These are phyloP conservation scores for Penicillium daleae DNA, from an alignment of 495 filamentous ascomycete species.

Conservation along the genomic window DNA sequence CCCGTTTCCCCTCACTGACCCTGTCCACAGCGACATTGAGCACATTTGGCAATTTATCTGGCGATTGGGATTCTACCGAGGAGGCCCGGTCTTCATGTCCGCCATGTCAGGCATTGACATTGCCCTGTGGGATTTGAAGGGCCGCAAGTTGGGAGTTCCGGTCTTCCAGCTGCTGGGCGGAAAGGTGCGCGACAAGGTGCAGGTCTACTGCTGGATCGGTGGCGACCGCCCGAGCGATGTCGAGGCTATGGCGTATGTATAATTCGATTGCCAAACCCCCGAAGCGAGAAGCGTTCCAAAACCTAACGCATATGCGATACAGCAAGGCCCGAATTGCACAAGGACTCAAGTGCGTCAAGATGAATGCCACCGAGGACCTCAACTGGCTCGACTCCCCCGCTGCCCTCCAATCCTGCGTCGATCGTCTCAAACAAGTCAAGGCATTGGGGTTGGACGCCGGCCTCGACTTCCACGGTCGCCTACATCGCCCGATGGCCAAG, in stretches of 20 bases:
- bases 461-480: constrained; percentile 78
- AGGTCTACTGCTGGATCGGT: constrained; percentile 87
- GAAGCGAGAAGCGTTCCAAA: neutral
- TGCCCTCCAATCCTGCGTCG: constrained; percentile 64
- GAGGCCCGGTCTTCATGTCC: constrained; percentile 84
- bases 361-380: constrained; percentile 82
- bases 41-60: constrained; percentile 78
- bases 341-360: constrained; percentile 76
- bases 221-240: constrained; percentile 79
- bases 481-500: constrained; percentile 83
- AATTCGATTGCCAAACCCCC: neutral
- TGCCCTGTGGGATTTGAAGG: constrained; percentile 81
- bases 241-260: constrained; percentile 54
- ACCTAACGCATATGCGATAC: too few species aligned
- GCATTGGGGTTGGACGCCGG: constrained; percentile 72
- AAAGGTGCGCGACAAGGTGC: constrained; percentile 72
- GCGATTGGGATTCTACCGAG: constrained; percentile 77
- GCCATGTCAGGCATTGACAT: constrained; percentile 81
- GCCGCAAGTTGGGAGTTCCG: constrained; percentile 63
- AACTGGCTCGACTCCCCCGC: constrained; percentile 80
- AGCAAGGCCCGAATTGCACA: constrained; percentile 66
- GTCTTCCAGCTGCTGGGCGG: constrained; percentile 77
- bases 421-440: constrained; percentile 72
- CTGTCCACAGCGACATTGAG: constrained; percentile 68
- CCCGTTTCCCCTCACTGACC: neutral